These are phyloP conservation scores for Candolleomyces aberdarensis DNA, from an alignment of 768 basidiomycete species.

Conservation along the genomic window DNA sequence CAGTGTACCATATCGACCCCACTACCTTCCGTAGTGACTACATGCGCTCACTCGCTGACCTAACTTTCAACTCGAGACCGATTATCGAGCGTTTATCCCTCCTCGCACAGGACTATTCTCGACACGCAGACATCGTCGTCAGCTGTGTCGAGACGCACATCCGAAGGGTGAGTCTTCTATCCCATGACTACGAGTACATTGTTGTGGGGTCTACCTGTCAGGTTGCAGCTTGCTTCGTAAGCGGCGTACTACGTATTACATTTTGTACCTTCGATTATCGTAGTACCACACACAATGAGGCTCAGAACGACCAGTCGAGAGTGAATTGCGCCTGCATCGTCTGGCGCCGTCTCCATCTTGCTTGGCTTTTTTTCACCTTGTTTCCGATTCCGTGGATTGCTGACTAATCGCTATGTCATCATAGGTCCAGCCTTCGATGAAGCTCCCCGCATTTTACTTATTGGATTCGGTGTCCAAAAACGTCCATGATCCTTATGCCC, in stretches of 20 bases:
- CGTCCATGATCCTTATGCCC: constrained; percentile 88
- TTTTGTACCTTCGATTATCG: constrained; percentile 2
- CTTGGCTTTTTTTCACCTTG: background rate
- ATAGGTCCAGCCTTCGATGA: constrained; percentile 87
- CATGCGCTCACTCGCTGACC: constrained; percentile 64
- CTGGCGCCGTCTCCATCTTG: constrained; percentile 24
- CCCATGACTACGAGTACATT: background rate
- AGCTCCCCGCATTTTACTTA: constrained; percentile 91
- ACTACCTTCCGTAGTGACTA: constrained; percentile 64
- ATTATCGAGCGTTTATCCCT: constrained; percentile 92
- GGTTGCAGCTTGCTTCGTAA: no score
- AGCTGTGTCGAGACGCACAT: constrained; percentile 85
- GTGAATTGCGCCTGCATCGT: constrained; percentile 9
- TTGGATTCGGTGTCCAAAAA: constrained; percentile 98
- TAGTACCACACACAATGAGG: constrained; percentile 25
- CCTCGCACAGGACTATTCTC: constrained; percentile 83
- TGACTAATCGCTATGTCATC: constrained; percentile 55
- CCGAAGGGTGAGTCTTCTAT: constrained; percentile 71
- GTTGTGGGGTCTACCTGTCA: no score
- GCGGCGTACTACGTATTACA: background rate
- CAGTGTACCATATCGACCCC: constrained; percentile 29
- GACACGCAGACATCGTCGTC: constrained; percentile 76
- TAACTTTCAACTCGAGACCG: constrained; percentile 92
- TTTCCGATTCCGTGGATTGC: constrained; percentile 49
- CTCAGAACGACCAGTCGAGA: constrained; percentile 26